phyloP scores from a whole-genome alignment of 306 rosid species.

The Alnus glutinosa region DNA sequence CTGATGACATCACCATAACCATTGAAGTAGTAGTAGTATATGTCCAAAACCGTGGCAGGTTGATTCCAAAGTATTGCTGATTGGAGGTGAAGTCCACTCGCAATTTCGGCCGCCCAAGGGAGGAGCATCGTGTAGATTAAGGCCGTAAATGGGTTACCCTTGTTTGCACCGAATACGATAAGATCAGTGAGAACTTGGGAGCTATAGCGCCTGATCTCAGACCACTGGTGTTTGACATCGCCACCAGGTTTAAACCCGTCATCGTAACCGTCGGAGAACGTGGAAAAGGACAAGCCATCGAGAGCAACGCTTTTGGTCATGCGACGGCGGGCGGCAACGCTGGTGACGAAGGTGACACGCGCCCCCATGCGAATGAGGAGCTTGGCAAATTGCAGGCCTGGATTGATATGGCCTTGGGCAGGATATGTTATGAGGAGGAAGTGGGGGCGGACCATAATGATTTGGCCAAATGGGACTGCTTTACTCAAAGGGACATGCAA shows the following conservation, averaged over 20 bases:
- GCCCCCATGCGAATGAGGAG: conserved; percentile 29
- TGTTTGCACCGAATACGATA: neutral
- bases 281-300: conserved; percentile 18
- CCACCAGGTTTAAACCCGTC: conserved; percentile 11
- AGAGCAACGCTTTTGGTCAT: conserved; percentile 17
- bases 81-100: conserved; percentile 23
- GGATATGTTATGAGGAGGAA: conserved; percentile 45
- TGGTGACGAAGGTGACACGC: conserved; percentile 40
- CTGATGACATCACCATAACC: conserved; percentile 25
- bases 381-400: conserved; percentile 42
- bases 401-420: conserved; percentile 54
- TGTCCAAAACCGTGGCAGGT: conserved; percentile 38
- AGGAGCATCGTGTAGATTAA: conserved; percentile 25
- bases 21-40: conserved; percentile 34
- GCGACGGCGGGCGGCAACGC: conserved; percentile 23
- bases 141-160: conserved; percentile 32
- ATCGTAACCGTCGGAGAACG: conserved; percentile 41
- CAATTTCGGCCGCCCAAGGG: conserved; percentile 41
- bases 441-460: conserved; percentile 13
- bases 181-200: conserved; percentile 22
- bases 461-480: too few relatives aligned
- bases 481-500: too few relatives aligned
- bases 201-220: conserved; percentile 14
- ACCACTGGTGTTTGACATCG: neutral
- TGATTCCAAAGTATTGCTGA: conserved; percentile 40